phyloP scores from a whole-genome alignment of 768 basidiomycete species.

The Pleurotus cornucopiae region DNA sequence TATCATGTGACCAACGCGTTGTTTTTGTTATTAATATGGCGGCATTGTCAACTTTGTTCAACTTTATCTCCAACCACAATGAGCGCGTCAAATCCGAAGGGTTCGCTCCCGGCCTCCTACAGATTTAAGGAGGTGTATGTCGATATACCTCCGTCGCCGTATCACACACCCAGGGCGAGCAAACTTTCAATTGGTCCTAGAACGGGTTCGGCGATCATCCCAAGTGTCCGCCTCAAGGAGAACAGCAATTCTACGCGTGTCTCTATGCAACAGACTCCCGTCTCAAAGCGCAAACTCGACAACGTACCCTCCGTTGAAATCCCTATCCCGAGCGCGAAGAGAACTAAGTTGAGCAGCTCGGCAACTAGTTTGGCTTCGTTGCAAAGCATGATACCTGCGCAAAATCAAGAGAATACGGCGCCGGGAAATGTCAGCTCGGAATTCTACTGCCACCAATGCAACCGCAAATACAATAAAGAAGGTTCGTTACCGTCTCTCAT shows the following conservation, averaged over 20 bases:
- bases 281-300: constrained; percentile 44
- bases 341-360: constrained; percentile 19
- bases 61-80: constrained; percentile 21
- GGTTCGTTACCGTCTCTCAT: constrained; percentile 28
- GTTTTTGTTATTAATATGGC: background rate
- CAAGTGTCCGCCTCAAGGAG: constrained; percentile 38
- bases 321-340: constrained; percentile 24
- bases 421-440: constrained; percentile 30
- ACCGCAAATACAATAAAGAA: constrained; percentile 49
- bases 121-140: constrained; percentile 50
- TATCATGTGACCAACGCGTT: background rate
- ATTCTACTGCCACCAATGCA: constrained; percentile 72
- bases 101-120: constrained; percentile 18
- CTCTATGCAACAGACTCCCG: constrained; percentile 18
- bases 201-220: constrained; percentile 4
- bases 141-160: constrained; percentile 51
- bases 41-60: background rate
- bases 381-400: background rate
- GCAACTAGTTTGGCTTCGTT: constrained; percentile 9
- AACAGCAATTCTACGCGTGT: constrained; percentile 28
- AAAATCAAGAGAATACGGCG: constrained; percentile 17
- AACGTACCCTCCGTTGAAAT: constrained; percentile 14
- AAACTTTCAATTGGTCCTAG: constrained; percentile 14
- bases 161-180: constrained; percentile 14
- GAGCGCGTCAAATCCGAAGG: constrained; percentile 18